Conservation (phyloP, 148 eudicot species). For the Camellia japonica region DNA sequence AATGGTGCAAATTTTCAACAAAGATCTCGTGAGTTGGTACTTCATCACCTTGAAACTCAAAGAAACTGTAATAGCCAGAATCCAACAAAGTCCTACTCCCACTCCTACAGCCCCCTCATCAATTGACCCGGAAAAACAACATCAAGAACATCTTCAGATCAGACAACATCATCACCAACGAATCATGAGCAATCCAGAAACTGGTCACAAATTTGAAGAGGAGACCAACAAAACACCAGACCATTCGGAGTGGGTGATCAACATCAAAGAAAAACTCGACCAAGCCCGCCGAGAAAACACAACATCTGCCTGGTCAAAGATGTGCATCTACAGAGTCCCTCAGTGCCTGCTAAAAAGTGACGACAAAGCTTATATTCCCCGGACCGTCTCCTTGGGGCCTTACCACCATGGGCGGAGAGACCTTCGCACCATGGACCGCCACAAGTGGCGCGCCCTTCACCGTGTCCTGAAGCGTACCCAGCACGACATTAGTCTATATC, state of each 20-base stretch:
- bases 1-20: slow-evolving; percentile 98
- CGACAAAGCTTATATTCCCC: slow-evolving; percentile 70
- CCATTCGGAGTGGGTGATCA: slow-evolving; percentile 58
- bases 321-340: slow-evolving; percentile 71
- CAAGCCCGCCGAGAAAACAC: slow-evolving; percentile 53
- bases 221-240: slow-evolving; percentile 33
- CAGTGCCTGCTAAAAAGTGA: slow-evolving; percentile 56
- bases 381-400: slow-evolving; percentile 74
- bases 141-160: not conserved
- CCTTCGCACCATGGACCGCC: slow-evolving; percentile 64
- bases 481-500: slow-evolving; percentile 48
- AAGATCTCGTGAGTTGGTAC: slow-evolving; percentile 92
- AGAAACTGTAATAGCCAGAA: slow-evolving; percentile 60
- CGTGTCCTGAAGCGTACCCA: slow-evolving; percentile 50
- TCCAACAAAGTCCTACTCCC: slow-evolving; percentile 25
- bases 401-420: slow-evolving; percentile 63
- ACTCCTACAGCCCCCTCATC: slow-evolving; percentile 16
- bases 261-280: slow-evolving; percentile 56
- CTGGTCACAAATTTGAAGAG: not conserved
- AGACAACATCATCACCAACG: slow-evolving; percentile 22
- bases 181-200: no score
- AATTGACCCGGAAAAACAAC: slow-evolving; percentile 16
- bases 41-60: slow-evolving; percentile 81
- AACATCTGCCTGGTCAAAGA: slow-evolving; percentile 57
- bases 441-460: slow-evolving; percentile 77